These are phyloP conservation scores for Penicillium sp. DNA, from an alignment of 2,329 filamentous ascomycete genomes.

Conservation along the genomic window DNA sequence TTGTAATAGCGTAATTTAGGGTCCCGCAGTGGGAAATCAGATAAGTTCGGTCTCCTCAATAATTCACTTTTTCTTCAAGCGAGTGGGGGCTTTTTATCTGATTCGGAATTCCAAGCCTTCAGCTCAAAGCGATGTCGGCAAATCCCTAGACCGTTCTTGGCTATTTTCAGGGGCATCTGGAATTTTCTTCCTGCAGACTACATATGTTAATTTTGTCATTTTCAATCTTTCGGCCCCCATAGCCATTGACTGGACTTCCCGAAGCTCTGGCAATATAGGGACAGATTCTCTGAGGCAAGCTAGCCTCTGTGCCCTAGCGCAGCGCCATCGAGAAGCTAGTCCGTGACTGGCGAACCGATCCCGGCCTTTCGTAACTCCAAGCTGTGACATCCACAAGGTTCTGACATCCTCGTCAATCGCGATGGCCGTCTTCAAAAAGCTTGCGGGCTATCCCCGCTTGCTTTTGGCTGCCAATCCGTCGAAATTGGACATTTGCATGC, in stretches of 20 bases:
- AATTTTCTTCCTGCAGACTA: background rate
- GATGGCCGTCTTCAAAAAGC: slow-evolving; percentile 32
- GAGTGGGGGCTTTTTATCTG: slow-evolving; percentile 11
- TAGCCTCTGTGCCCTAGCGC: background rate
- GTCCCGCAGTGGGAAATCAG: background rate
- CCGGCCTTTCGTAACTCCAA: background rate
- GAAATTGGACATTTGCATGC: slow-evolving; percentile 27
- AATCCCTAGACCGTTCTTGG: slow-evolving; percentile 7
- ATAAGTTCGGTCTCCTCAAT: background rate
- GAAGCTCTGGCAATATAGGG: background rate
- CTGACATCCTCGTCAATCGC: slow-evolving; percentile 1
- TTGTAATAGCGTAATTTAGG: background rate
- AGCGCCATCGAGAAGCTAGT: background rate
- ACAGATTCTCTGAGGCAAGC: background rate
- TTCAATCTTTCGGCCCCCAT: background rate
- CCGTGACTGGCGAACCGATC: background rate
- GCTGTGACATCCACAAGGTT: background rate
- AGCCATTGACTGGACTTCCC: background rate
- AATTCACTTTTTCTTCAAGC: slow-evolving; percentile 2
- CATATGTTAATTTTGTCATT: background rate
- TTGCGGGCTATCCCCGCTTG: slow-evolving; percentile 36
- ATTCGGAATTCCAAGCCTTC: slow-evolving; percentile 4
- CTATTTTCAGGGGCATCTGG: background rate
- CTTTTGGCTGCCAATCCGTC: slow-evolving; percentile 40
- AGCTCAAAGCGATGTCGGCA: slow-evolving; percentile 17